These are phyloP conservation scores for Plasmodium gaboni DNA, from an alignment of 169 alveolate genomes.

Conservation along the genomic window DNA sequence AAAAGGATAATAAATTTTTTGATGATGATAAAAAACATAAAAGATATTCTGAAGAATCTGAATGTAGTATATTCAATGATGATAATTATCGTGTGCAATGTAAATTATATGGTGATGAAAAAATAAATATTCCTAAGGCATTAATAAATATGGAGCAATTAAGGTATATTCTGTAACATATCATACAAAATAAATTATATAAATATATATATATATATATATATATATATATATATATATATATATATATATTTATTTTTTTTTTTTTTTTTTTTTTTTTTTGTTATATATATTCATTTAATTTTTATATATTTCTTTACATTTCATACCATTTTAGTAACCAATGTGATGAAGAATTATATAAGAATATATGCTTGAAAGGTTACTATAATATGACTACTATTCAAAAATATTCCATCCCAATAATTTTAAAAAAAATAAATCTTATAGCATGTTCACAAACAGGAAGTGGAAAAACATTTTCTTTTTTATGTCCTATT, in stretches of 20 bases:
- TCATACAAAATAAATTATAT: background rate
- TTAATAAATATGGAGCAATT: constrained; percentile 25
- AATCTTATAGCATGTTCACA: constrained; percentile 98
- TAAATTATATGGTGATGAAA: constrained; percentile 31
- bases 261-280: background rate
- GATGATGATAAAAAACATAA: background rate
- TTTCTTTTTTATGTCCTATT: constrained; percentile 97
- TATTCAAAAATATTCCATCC: constrained; percentile 96
- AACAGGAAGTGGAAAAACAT: constrained; percentile 99
- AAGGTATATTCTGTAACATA: constrained; percentile 1
- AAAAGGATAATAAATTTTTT: background rate
- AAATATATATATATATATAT: background rate
- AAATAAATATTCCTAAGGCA: constrained; percentile 20
- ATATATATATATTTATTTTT: background rate
- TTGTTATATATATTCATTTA: background rate
- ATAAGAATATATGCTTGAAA: constrained; percentile 82
- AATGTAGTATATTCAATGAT: constrained; percentile 50
- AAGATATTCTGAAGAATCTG: constrained; percentile 2
- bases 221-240: background rate
- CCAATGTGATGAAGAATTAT: constrained; percentile 14
- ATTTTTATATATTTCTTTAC: background rate
- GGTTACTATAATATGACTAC: constrained; percentile 95
- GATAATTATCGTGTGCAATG: constrained; percentile 37
- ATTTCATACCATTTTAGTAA: background rate
- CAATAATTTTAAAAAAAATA: constrained; percentile 92